These are phyloP conservation scores for Fusarium hostae DNA, from an alignment of 2,329 filamentous ascomycete species.

Conservation along the genomic window DNA sequence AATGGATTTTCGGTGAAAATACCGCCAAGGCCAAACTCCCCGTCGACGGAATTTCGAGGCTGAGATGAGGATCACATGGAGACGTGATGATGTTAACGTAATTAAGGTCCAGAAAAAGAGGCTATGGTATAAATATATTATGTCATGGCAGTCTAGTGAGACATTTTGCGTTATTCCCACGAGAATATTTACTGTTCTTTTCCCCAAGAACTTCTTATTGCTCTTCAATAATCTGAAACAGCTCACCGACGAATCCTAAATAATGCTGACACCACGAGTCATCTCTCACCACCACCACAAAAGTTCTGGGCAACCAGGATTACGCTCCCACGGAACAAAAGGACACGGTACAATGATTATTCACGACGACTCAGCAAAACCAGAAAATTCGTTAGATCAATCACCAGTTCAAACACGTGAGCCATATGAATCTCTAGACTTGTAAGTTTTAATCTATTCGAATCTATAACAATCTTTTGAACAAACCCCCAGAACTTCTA, in stretches of 20 bases:
- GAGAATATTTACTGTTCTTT: not conserved
- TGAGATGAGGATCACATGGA: not conserved
- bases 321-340: not conserved
- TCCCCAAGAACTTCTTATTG: not conserved
- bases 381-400: not conserved
- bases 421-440: not conserved
- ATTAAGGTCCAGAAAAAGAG: not conserved
- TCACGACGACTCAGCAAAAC: not conserved
- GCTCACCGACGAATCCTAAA: not conserved
- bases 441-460: not conserved
- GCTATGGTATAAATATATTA: not conserved
- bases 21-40: not conserved
- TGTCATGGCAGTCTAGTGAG: not conserved
- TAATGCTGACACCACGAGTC: not conserved
- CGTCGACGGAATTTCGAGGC: not conserved
- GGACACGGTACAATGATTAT: not conserved
- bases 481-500: not conserved
- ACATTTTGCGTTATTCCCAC: too few relatives aligned
- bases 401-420: not conserved
- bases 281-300: not conserved
- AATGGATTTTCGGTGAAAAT: not conserved
- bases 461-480: not conserved
- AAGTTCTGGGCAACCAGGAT: not conserved
- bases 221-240: not conserved
- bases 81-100: not conserved